Evolutionary conservation across 768 basidiomycete species (phyloP).

Genomic region (Rubroboletus pulcherrimus): DNA sequence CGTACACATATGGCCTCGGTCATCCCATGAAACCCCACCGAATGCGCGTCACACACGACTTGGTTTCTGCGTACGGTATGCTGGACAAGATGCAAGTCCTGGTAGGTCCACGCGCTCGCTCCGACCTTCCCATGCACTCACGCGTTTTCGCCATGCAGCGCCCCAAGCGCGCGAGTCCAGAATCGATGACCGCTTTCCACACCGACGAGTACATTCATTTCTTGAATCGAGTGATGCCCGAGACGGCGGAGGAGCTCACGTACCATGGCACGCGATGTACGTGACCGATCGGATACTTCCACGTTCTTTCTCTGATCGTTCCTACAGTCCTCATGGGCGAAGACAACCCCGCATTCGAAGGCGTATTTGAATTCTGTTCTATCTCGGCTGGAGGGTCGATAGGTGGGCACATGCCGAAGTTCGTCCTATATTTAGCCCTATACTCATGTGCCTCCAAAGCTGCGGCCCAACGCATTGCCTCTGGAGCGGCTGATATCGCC

Average conservation of each 20-base stretch:
- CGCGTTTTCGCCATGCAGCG: constrained; percentile 40
- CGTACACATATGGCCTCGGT: constrained; percentile 79
- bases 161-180: constrained; percentile 65
- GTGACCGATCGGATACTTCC: constrained; percentile 20
- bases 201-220: constrained; percentile 99
- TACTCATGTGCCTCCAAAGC: constrained; percentile 37
- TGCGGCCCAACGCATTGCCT: constrained; percentile 75
- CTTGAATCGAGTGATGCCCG: constrained; percentile 81
- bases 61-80: constrained; percentile 89
- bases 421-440: neutral
- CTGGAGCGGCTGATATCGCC: constrained; percentile 75
- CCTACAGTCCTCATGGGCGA: constrained; percentile 64
- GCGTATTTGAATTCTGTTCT: constrained; percentile 94
- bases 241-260: constrained; percentile 83
- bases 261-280: constrained; percentile 82
- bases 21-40: constrained; percentile 97
- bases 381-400: constrained; percentile 96
- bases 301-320: neutral
- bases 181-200: constrained; percentile 90
- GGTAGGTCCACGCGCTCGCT: constrained; percentile 37
- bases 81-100: constrained; percentile 92
- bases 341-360: constrained; percentile 96
- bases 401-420: constrained; percentile 43
- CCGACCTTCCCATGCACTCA: neutral
- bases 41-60: constrained; percentile 89